Conservation (phyloP, 352 stramenopile species). For the Phytophthora lateralis region DNA sequence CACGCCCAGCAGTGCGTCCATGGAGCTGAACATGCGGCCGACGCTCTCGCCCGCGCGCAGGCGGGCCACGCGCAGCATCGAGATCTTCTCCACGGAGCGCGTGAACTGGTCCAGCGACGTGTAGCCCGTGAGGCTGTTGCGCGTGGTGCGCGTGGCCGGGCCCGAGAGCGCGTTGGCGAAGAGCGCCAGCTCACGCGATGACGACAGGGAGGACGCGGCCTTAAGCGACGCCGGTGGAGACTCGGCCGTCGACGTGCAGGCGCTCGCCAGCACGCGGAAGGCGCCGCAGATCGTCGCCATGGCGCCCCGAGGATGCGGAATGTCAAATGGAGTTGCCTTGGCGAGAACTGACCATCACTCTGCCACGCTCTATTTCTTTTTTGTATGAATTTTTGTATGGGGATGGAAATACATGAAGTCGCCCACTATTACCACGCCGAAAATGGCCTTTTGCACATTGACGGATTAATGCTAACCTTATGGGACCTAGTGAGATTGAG, state of each 20-base stretch:
- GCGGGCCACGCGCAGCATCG: conserved; percentile 49
- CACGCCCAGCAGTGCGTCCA: conserved; percentile 59
- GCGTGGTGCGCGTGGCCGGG: conserved; percentile 7
- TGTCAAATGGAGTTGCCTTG: conserved; percentile 29
- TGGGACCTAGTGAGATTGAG: too few relatives aligned
- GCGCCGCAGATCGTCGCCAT: conserved; percentile 53
- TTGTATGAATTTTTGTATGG: conserved; percentile 6
- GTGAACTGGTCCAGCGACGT: conserved; percentile 45
- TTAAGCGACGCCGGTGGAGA: conserved; percentile 40
- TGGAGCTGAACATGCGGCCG: conserved; percentile 51
- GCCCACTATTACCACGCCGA: conserved; percentile 2
- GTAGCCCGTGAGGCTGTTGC: conserved; percentile 28
- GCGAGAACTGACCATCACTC: conserved; percentile 20
- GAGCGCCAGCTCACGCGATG: conserved; percentile 37
- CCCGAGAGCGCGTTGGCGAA: conserved; percentile 4
- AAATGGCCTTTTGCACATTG: too few relatives aligned
- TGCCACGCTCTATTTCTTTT: conserved; percentile 14
- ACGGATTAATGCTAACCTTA: too few relatives aligned
- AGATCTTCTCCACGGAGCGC: conserved; percentile 55
- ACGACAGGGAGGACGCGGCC: conserved; percentile 29
- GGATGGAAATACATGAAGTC: not conserved
- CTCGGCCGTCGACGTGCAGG: conserved; percentile 40
- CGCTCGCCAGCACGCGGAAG: conserved; percentile 42
- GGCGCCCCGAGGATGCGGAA: conserved; percentile 4
- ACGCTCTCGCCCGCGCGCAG: conserved; percentile 28